Conservation (phyloP, 2,329 filamentous ascomycete species). For the Epichloe uncinata region DNA sequence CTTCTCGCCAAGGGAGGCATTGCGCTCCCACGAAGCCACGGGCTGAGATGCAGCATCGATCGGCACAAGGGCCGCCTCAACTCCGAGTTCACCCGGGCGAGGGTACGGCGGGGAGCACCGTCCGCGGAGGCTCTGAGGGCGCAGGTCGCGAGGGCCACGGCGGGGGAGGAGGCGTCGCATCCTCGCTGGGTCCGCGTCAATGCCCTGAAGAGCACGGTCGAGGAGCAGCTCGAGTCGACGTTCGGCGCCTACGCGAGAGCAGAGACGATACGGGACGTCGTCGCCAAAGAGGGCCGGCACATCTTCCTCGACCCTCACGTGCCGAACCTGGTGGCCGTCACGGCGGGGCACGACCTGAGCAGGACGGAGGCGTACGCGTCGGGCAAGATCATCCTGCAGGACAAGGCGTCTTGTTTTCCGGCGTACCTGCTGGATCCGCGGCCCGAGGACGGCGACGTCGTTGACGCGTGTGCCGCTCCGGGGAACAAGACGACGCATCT, state of each 20-base stretch:
- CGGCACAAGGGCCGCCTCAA: slow-evolving; percentile 68
- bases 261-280: slow-evolving; percentile 43
- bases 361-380: slow-evolving; percentile 59
- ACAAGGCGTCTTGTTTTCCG: slow-evolving; percentile 95
- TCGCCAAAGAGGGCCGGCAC: slow-evolving; percentile 30
- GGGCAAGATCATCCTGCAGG: slow-evolving; percentile 79
- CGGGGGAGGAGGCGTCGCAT: too few relatives aligned
- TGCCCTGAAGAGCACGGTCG: too few relatives aligned
- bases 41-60: slow-evolving; percentile 60
- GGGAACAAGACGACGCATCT: slow-evolving; percentile 97
- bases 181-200: too few relatives aligned
- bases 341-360: slow-evolving; percentile 57
- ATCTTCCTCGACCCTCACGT: slow-evolving; percentile 69
- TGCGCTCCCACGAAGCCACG: slow-evolving; percentile 66
- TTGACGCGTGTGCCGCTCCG: slow-evolving; percentile 91
- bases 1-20: slow-evolving; percentile 72
- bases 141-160: too few relatives aligned
- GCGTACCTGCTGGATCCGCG: slow-evolving; percentile 69
- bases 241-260: slow-evolving; percentile 53
- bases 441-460: slow-evolving; percentile 55
- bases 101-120: too few relatives aligned
- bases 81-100: slow-evolving; percentile 70
- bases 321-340: slow-evolving; percentile 69
- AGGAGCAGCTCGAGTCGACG: slow-evolving; percentile 59
- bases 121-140: too few relatives aligned